A percentile compares a stretch with the other conserved stretches of the same genome.
Conservation (phyloP, 768 basidiomycete genomes). For the Lentinula aciculospora region DNA sequence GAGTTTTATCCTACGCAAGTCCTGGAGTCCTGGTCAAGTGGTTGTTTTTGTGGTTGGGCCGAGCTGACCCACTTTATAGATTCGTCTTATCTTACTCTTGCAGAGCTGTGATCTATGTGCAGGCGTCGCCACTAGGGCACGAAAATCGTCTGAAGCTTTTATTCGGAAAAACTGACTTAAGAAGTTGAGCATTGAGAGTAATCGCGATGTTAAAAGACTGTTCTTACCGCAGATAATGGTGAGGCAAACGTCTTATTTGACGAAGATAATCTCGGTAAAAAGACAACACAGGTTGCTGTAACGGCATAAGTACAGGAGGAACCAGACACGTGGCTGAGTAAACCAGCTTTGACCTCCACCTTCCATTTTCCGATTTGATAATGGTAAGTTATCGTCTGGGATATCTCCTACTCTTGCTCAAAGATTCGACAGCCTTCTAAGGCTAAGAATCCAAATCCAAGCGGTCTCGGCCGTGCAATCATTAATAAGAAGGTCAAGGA, state of each 20-base stretch:
- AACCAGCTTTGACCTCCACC: background rate
- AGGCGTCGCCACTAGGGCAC: slow-evolving; percentile 32
- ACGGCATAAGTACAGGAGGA: background rate
- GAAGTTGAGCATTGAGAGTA: slow-evolving; percentile 5
- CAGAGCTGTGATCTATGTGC: slow-evolving; percentile 21
- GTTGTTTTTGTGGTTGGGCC: background rate
- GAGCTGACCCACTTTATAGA: slow-evolving; percentile 38
- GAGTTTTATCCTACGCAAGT: slow-evolving; percentile 41
- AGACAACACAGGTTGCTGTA: slow-evolving; percentile 17
- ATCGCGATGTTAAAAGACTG: background rate
- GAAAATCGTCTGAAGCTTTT: slow-evolving; percentile 53
- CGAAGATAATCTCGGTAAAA: slow-evolving; percentile 39
- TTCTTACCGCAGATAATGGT: slow-evolving; percentile 36
- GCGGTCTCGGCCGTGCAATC: slow-evolving; percentile 90
- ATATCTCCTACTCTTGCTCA: background rate
- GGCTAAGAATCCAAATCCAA: slow-evolving; percentile 57
- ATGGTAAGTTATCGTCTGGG: background rate
- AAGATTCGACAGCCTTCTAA: slow-evolving; percentile 44
- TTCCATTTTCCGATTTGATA: background rate
- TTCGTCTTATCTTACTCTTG: slow-evolving; percentile 37
- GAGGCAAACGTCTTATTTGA: slow-evolving; percentile 34
- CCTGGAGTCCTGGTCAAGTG: slow-evolving; percentile 33
- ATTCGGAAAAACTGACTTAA: slow-evolving; percentile 62
- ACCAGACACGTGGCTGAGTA: background rate
- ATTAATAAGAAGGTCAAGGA: slow-evolving; percentile 88